Evolutionary conservation across 257 asterid species (phyloP).

Genomic region (Dorcoceras hygrometricum): DNA sequence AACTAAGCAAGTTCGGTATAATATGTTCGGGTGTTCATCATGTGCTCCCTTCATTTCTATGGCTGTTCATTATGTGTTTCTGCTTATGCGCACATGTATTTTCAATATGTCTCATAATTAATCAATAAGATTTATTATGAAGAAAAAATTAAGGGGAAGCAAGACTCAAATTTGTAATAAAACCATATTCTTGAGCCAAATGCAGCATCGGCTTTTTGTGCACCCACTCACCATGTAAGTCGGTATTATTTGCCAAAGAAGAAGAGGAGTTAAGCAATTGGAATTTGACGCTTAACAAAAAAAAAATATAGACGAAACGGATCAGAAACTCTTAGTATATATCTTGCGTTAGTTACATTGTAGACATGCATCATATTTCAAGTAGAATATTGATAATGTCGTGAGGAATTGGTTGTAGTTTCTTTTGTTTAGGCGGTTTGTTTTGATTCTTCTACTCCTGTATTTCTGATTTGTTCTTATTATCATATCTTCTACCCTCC

Average conservation of each 20-base stretch:
- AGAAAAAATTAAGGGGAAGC: too few relatives aligned
- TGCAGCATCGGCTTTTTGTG: background rate
- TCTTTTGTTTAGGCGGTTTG: background rate
- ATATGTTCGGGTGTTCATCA: background rate
- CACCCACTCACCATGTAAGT: background rate
- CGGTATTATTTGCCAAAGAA: background rate
- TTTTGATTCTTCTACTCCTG: background rate
- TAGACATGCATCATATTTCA: background rate
- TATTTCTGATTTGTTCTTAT: background rate
- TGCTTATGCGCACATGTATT: too few relatives aligned
- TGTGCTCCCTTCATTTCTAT: too few relatives aligned
- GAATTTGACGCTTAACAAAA: background rate
- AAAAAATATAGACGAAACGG: background rate
- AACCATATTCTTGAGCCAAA: background rate
- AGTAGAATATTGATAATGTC: background rate
- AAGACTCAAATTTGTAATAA: too few relatives aligned
- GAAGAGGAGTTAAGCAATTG: background rate
- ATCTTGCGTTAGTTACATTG: background rate
- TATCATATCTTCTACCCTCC: too few relatives aligned
- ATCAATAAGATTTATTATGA: too few relatives aligned
- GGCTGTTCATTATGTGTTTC: too few relatives aligned
- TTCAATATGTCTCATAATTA: too few relatives aligned
- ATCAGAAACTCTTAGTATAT: background rate
- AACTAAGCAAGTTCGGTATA: background rate
- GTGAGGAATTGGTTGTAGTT: background rate